Evolutionary conservation across 345 rosid genomes (phyloP).

Genomic region (Rubroshorea leprosula): DNA sequence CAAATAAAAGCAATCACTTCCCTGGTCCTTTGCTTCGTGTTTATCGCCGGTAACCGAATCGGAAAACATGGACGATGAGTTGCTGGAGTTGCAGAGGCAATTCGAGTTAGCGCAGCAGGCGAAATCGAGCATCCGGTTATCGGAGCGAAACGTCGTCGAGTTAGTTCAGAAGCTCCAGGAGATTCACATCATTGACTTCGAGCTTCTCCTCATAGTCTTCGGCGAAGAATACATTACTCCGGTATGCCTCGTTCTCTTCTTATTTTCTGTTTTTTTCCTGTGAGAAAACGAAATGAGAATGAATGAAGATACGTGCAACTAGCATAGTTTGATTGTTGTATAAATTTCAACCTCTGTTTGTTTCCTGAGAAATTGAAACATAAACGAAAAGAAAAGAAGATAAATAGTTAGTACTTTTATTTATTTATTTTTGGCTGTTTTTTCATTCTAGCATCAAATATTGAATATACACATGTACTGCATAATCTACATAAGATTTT

Average conservation of each 20-base stretch:
- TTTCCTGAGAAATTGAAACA: not conserved
- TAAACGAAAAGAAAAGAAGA: not conserved
- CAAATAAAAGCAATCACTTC: no score
- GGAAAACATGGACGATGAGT: conserved; percentile 70
- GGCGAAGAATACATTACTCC: conserved; percentile 96
- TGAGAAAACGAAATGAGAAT: conserved; percentile 2
- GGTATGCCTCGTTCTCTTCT: conserved; percentile 23
- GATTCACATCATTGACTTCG: conserved; percentile 86
- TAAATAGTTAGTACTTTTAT: no score
- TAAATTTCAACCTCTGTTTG: no score
- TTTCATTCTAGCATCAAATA: not conserved
- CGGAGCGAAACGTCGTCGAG: conserved; percentile 94
- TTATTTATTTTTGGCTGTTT: not conserved
- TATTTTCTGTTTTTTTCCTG: conserved; percentile 7
- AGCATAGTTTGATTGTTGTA: not conserved
- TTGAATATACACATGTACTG: not conserved
- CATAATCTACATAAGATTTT: not conserved
- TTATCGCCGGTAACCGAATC: not conserved
- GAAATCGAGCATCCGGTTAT: conserved; percentile 77
- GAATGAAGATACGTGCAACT: not conserved
- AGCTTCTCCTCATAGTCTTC: conserved; percentile 92
- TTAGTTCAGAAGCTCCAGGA: conserved; percentile 94
- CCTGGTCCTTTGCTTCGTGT: not conserved
- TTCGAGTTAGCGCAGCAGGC: conserved; percentile 94
- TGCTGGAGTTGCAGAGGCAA: conserved; percentile 82